Evolutionary conservation across 345 rosid species (phyloP).

Genomic region (Brassica cretica): DNA sequence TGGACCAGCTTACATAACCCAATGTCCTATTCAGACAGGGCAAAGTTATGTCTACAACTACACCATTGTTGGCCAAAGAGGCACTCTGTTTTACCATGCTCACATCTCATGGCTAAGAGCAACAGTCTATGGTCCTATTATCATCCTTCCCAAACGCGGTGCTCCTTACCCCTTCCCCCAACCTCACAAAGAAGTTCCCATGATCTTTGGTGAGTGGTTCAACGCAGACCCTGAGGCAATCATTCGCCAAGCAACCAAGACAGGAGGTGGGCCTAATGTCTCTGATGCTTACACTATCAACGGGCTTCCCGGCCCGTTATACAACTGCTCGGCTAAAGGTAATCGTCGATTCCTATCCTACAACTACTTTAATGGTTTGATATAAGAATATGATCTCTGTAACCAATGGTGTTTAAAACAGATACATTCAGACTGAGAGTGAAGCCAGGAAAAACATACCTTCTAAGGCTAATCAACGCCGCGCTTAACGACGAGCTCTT

Average conservation of each 20-base stretch:
- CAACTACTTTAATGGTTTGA: not conserved
- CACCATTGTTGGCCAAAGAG: not conserved
- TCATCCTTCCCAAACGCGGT: slow-evolving; percentile 3
- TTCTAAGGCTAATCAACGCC: slow-evolving; percentile 44
- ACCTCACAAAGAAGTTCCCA: slow-evolving; percentile 7
- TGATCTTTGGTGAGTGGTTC: slow-evolving; percentile 5
- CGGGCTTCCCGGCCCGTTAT: slow-evolving; percentile 61
- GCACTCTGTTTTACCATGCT: not conserved
- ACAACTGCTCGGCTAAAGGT: slow-evolving; percentile 82
- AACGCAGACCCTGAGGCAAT: not conserved
- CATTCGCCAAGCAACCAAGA: not conserved
- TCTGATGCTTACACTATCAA: slow-evolving; percentile 1
- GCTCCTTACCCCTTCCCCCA: not conserved
- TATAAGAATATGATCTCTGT: not conserved
- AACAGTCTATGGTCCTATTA: not conserved
- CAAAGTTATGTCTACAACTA: not conserved
- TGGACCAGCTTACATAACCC: slow-evolving; percentile 5
- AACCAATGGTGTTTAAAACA: not conserved
- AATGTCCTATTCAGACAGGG: not conserved
- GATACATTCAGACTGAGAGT: not conserved
- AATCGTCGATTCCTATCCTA: slow-evolving; percentile 1
- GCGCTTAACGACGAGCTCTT: slow-evolving; percentile 47
- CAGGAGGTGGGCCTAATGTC: not conserved
- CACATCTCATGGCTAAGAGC: not conserved
- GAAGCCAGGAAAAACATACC: slow-evolving; percentile 16